A percentile compares a stretch with the other conserved stretches of the same genome.
phyloP scores from a whole-genome alignment of 148 eudicot genomes.

The Nepenthes mirabilis region DNA sequence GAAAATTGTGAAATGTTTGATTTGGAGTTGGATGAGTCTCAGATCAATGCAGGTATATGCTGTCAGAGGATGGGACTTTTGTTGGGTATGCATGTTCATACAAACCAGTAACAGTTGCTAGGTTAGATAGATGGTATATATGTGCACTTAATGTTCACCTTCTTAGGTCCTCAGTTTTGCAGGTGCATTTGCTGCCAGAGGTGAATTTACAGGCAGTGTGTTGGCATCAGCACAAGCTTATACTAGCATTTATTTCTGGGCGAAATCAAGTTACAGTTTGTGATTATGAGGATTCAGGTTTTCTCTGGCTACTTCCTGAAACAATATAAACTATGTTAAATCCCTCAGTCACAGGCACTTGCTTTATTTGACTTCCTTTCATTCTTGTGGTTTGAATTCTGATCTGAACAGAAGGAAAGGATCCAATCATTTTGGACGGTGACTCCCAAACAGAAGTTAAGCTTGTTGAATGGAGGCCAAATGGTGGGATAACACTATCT shows the following conservation, averaged over 20 bases:
- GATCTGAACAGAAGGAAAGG: slow-evolving; percentile 50
- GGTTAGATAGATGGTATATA: too few species aligned
- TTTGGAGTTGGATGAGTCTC: too few species aligned
- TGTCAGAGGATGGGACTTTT: too few species aligned
- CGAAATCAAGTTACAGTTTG: slow-evolving; percentile 72
- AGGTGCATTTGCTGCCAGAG: slow-evolving; percentile 66
- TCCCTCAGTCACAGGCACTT: background rate
- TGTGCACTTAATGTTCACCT: background rate
- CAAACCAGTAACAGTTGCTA: too few species aligned
- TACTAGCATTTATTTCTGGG: slow-evolving; percentile 83
- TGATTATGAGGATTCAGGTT: slow-evolving; percentile 87
- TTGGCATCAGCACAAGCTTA: slow-evolving; percentile 87
- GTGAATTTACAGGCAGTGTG: slow-evolving; percentile 81
- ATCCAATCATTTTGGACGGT: slow-evolving; percentile 57
- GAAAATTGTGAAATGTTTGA: too few species aligned
- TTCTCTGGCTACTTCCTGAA: background rate
- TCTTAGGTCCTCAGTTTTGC: slow-evolving; percentile 10
- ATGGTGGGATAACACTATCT: slow-evolving; percentile 86
- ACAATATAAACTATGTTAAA: background rate
- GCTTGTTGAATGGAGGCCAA: slow-evolving; percentile 93
- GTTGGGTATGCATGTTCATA: too few species aligned
- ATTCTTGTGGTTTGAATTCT: slow-evolving; percentile 7
- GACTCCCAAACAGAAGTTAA: slow-evolving; percentile 76
- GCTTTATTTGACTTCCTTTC: background rate
- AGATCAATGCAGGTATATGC: too few species aligned